These are phyloP conservation scores for Edaphochlamys debaryana DNA, from an alignment of 139 green algal species.

Conservation along the genomic window DNA sequence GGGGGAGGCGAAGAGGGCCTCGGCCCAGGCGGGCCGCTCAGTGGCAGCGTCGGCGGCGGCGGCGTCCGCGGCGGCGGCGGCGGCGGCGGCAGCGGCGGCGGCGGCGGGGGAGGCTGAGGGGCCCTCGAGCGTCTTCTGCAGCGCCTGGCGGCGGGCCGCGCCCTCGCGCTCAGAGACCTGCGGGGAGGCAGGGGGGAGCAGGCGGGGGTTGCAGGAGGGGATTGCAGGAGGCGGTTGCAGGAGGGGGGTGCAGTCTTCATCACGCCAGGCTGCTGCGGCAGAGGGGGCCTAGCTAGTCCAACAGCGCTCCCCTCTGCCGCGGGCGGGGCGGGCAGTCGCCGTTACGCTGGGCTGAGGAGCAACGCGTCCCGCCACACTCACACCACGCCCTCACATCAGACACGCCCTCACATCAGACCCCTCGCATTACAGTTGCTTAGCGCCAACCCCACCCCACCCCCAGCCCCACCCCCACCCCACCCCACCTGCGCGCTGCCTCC, in stretches of 20 bases:
- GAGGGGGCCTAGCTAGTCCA: neutral
- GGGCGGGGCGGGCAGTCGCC: neutral
- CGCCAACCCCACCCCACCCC: neutral
- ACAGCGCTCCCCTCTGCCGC: no score
- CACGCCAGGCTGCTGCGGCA: no score
- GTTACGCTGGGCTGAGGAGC: neutral
- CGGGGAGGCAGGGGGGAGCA: neutral
- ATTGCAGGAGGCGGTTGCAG: neutral
- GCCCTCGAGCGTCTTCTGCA: constrained; percentile 18
- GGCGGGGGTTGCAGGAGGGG: neutral
- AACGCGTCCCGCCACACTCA: neutral
- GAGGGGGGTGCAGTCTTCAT: neutral
- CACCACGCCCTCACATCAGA: neutral
- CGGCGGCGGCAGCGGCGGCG: neutral
- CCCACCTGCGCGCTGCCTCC: constrained; percentile 29
- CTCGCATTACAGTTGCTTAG: neutral
- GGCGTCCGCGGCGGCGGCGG: neutral
- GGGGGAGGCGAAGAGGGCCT: constrained; percentile 9
- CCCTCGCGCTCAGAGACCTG: constrained; percentile 32
- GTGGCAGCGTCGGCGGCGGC: neutral
- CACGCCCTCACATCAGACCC: neutral
- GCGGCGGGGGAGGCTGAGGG: neutral
- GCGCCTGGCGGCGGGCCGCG: constrained; percentile 9
- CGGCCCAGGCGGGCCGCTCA: constrained; percentile 21
- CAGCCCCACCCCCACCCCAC: neutral